Conservation (phyloP, 2,329 filamentous ascomycete genomes). For the Dactylellina haptotyla region DNA sequence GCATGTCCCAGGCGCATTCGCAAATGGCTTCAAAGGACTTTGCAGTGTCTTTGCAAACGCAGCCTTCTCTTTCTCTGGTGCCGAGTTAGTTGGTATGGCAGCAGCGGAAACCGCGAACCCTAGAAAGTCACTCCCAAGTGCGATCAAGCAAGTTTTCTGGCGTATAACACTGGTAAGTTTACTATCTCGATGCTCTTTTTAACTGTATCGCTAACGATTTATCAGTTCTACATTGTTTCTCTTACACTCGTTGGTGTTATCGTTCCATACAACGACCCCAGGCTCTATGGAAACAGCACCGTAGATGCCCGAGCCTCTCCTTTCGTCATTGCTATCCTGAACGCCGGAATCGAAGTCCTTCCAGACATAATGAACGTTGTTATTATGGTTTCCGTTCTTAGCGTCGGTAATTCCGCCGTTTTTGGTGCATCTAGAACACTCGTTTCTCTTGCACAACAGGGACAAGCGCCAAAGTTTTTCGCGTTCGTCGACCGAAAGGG, state of each 20-base stretch:
- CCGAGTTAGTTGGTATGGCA: conserved; percentile 78
- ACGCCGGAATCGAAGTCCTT: conserved; percentile 81
- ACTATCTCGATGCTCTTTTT: background rate
- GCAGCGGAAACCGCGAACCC: conserved; percentile 83
- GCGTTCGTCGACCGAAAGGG: conserved; percentile 85
- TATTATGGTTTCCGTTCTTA: conserved; percentile 88
- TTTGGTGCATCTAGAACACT: conserved; percentile 92
- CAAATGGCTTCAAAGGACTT: conserved; percentile 84
- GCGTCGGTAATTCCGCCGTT: conserved; percentile 89
- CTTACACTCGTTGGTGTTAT: conserved; percentile 83
- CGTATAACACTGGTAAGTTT: conserved; percentile 73
- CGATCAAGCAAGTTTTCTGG: conserved; percentile 95
- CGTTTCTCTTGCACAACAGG: conserved; percentile 86
- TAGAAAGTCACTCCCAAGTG: conserved; percentile 81
- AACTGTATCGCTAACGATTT: background rate
- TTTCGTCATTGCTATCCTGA: conserved; percentile 90
- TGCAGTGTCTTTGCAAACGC: conserved; percentile 81
- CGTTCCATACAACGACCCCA: conserved; percentile 75
- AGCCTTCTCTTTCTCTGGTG: conserved; percentile 79
- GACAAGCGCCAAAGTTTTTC: conserved; percentile 79
- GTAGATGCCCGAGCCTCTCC: conserved; percentile 80
- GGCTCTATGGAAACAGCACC: conserved; percentile 69
- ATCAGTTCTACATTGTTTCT: conserved; percentile 81
- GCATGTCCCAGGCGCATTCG: conserved; percentile 81
- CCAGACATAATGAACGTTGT: conserved; percentile 95